Conservation (phyloP, 306 rosid species). For the Quercus alba region DNA sequence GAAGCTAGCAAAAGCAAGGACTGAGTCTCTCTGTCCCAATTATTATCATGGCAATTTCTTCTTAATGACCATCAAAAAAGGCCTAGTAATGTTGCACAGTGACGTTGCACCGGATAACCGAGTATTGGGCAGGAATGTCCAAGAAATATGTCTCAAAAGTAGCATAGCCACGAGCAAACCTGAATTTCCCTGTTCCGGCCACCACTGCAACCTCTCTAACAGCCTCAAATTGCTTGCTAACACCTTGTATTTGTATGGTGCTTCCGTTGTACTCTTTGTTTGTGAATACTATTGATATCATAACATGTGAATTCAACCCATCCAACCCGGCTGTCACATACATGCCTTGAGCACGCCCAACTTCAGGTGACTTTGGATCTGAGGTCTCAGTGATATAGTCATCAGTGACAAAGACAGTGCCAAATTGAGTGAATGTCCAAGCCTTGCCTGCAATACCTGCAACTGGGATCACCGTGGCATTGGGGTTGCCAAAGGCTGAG, state of each 20-base stretch:
- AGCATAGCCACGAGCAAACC: conserved; percentile 4
- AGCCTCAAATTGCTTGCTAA: conserved; percentile 8
- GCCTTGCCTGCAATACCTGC: conserved; percentile 20
- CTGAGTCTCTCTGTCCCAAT: too few relatives aligned
- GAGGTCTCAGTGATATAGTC: conserved; percentile 18
- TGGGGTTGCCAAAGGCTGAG: neutral
- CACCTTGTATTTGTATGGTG: conserved; percentile 20
- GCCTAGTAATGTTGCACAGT: neutral
- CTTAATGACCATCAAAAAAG: too few relatives aligned
- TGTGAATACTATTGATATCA: conserved; percentile 24
- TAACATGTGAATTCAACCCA: conserved; percentile 6
- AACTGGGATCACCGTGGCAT: conserved; percentile 16
- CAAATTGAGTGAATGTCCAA: conserved; percentile 16
- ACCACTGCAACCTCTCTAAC: neutral
- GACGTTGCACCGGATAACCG: conserved; percentile 1
- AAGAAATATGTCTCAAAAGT: neutral
- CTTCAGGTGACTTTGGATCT: neutral
- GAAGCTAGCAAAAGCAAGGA: too few relatives aligned
- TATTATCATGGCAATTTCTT: too few relatives aligned
- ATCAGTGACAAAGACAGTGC: conserved; percentile 14
- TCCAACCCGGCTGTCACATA: conserved; percentile 12
- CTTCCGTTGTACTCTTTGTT: conserved; percentile 14
- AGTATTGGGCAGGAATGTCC: neutral
- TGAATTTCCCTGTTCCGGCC: conserved; percentile 6
- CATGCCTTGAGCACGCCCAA: conserved; percentile 24